Base-by-base conservation (phyloP, 140 eudicot species). In the Cichorium intybus region DNA sequence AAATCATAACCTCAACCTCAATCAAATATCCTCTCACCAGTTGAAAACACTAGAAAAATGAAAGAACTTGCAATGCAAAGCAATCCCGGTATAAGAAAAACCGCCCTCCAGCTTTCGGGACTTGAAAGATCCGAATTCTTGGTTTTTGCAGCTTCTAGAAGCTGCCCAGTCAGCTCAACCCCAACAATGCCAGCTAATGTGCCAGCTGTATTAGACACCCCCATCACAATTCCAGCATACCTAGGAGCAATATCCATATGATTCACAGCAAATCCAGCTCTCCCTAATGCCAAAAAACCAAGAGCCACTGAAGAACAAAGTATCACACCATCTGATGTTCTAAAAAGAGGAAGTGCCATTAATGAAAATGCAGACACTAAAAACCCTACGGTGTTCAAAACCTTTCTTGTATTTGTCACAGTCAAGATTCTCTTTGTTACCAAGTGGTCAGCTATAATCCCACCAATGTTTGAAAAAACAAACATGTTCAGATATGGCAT, bases 201-300 rank as follows among this genome's bases (percentile, higher is more conserved):
- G 6, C 97, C 97, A 21, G 97, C 97, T 28, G 97, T 89, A 57
- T 89, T 89, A 15, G 97, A 89, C 64, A 83, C 86, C 41, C 97
- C 97, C 97, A 89, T 86, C 10, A 89, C 88, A 64, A 89, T 89
- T 23, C 97, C 97, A n/a, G 95, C 97, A 77, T 85, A 89, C 49
- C 95, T 74, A 3, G 97, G 97, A 67, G 97, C 95, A 52, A 89
- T 80, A 75, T 85, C 92, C 95, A 89, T 86, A 74, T 89, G 97
- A 77, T 89, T 89, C 45, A 89, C 95, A 0, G 97, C 97, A 89
- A 89, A 89, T 22, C 97, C 97, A 65, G 95, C 97, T 79, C 97
- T 81, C 15, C 97, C 95, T 10, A 89, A 76, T 21, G 95, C 95
- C 81, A 89, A 67, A 67, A 89, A 89, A 24, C 97, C 97, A 16